Percentiles rank a stretch among this genome's conserved stretches.
These are phyloP conservation scores for Bipolaris zeicola DNA, from an alignment of 2,329 filamentous ascomycete genomes.

Conservation along the genomic window DNA sequence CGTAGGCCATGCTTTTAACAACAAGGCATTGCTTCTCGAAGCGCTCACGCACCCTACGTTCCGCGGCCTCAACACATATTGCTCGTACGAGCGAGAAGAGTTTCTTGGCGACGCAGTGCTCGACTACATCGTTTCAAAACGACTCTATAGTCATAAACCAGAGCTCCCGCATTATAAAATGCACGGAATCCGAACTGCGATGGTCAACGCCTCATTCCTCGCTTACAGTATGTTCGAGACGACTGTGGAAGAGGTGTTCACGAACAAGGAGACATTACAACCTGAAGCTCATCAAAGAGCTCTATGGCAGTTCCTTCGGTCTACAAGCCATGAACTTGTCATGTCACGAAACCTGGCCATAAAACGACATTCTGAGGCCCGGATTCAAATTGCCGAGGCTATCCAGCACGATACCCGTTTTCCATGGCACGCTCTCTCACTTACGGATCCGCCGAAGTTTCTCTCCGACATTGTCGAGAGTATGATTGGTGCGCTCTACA, in stretches of 20 bases:
- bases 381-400: conserved; percentile 56
- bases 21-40: conserved; percentile 71
- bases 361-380: conserved; percentile 56
- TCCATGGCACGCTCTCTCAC: conserved; percentile 76
- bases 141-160: conserved; percentile 60
- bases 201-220: conserved; percentile 82
- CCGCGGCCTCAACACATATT: conserved; percentile 48
- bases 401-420: conserved; percentile 62
- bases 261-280: conserved; percentile 40
- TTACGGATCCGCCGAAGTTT: conserved; percentile 52
- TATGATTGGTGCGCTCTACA: conserved; percentile 79
- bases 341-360: conserved; percentile 53
- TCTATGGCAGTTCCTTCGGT: conserved; percentile 74
- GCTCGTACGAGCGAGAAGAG: conserved; percentile 76
- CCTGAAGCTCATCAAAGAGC: conserved; percentile 44
- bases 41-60: conserved; percentile 79
- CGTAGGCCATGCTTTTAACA: conserved; percentile 73
- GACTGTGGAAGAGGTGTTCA: conserved; percentile 44
- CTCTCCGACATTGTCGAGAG: conserved; percentile 70
- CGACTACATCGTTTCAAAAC: conserved; percentile 73
- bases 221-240: conserved; percentile 74
- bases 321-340: conserved; percentile 57
- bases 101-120: conserved; percentile 87
- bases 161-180: conserved; percentile 65
- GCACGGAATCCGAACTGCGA: conserved; percentile 74